Evolutionary conservation across 352 stramenopile genomes (phyloP).

Genomic region (Globisporangium takayamanum): DNA sequence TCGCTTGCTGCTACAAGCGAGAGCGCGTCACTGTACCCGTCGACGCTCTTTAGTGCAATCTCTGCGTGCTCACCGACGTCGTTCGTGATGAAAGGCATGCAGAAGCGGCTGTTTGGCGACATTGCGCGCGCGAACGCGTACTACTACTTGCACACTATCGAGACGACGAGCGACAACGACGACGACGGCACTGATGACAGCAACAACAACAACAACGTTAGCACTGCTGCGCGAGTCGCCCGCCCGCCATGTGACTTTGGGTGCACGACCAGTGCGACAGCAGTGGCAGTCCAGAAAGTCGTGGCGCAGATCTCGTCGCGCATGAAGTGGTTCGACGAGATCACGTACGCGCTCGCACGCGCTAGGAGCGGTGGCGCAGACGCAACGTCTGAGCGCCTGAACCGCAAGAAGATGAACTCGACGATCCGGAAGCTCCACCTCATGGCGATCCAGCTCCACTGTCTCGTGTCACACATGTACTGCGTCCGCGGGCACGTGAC

Average conservation of each 20-base stretch:
- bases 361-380: conserved; percentile 23
- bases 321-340: conserved; percentile 75
- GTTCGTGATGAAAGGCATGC: conserved; percentile 57
- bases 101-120: conserved; percentile 54
- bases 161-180: conserved; percentile 8
- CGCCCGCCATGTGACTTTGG: conserved; percentile 40
- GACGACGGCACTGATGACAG: conserved; percentile 2
- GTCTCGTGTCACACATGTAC: conserved; percentile 61
- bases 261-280: conserved; percentile 33
- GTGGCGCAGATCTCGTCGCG: conserved; percentile 70
- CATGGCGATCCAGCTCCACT: conserved; percentile 70
- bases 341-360: conserved; percentile 65
- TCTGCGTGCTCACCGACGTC: conserved; percentile 39
- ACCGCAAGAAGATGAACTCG: conserved; percentile 79
- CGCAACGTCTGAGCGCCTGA: conserved; percentile 42
- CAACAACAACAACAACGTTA: no score
- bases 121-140: conserved; percentile 65
- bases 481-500: conserved; percentile 38
- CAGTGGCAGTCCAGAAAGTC: conserved; percentile 65
- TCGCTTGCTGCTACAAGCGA: background rate
- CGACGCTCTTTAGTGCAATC: conserved; percentile 35
- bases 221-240: no score
- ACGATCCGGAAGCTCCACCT: conserved; percentile 76
- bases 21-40: conserved; percentile 27
- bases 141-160: conserved; percentile 52